Percentiles rank a stretch among this genome's conserved stretches.
These are phyloP conservation scores for Sporothrix luriei DNA, from an alignment of 2,329 filamentous ascomycete species.

Conservation along the genomic window DNA sequence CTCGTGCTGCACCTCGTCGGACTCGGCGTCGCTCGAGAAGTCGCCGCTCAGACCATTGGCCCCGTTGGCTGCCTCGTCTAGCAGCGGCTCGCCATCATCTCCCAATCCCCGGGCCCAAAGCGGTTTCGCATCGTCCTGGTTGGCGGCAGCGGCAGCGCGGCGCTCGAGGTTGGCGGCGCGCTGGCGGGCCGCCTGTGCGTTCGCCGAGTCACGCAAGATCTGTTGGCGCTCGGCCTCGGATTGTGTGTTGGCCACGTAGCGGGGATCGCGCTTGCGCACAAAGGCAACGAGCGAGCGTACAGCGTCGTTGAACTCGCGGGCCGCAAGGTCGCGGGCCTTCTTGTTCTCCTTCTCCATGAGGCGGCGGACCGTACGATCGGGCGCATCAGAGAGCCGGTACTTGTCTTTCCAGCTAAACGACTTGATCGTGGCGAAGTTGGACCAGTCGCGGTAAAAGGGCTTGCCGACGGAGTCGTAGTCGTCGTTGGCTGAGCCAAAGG, in stretches of 20 bases:
- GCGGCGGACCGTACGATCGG: conserved; percentile 78
- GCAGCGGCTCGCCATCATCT: conserved; percentile 53
- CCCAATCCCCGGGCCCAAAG: conserved; percentile 72
- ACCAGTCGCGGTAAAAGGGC: conserved; percentile 80
- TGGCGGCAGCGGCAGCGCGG: conserved; percentile 52
- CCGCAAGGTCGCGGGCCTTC: conserved; percentile 76
- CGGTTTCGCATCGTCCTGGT: conserved; percentile 60
- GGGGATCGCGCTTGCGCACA: conserved; percentile 85
- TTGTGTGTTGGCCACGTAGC: conserved; percentile 75
- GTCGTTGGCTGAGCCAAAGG: conserved; percentile 78
- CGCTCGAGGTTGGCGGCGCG: conserved; percentile 80
- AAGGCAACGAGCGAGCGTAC: conserved; percentile 85
- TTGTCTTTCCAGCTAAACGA: conserved; percentile 87
- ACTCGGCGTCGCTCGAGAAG: conserved; percentile 65
- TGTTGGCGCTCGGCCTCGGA: conserved; percentile 80
- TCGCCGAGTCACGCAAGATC: conserved; percentile 72
- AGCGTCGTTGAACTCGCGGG: conserved; percentile 88
- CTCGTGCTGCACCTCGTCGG: conserved; percentile 54
- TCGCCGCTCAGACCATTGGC: conserved; percentile 37
- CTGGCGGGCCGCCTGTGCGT: conserved; percentile 80
- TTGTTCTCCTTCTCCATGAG: conserved; percentile 96
- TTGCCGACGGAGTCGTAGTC: conserved; percentile 75
- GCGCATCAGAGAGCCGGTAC: conserved; percentile 80
- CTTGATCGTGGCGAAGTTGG: conserved; percentile 79
- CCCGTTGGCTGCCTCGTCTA: conserved; percentile 48